Base-by-base conservation (phyloP, 208 protist genomes). In the Trypanosoma scelopori region DNA sequence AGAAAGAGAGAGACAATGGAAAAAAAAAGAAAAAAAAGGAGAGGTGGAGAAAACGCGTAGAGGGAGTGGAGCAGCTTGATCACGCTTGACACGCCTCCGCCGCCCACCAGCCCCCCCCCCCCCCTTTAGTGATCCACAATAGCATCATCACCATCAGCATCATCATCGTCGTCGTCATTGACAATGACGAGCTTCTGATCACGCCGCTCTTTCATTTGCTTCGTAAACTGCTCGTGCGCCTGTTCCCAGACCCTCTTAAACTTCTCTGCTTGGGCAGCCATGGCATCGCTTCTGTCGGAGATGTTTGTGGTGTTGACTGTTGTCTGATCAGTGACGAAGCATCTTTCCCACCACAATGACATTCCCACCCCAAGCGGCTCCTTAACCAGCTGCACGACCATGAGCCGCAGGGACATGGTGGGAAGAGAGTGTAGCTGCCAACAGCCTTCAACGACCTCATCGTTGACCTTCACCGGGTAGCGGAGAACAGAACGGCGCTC, bases 271-370 rank as follows among this genome's bases (percentile, higher is more conserved):
- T 52, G 60, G 18, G 69, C 65, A 1, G 63, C 49, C 18, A 16
- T 42, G n/a, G 35, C 55, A 37, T 64, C 63, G 53, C 62, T 68
- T 35, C 87, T 78, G 28, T 73, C 82, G 9, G 60, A 56, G 46
- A 93, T 78, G 6, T 45, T 64, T 12, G 51, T 63, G 2, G 84
- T 82, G 71, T 91, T 80, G 41, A 91, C 67, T 16, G 81, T 71
- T 9, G 82, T 78, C 7, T 63, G 71, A 68, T 94, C 88, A 0
- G 76, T 76, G 13, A 69, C 52, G 53, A 91, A 88, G 51, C 82
- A 89, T 43, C 73, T 73, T 61, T 91, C 83, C 85, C 88, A 94
- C 85, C 88, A 94, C 6, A 91, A 68, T 20, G 61, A 74, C 70
- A 89, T 71, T 23, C 85, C 83, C 16, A 77, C 23, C 13, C 68